Evolutionary conservation across 106 monocot species (phyloP).

Genomic region (Phalaenopsis equestris): DNA sequence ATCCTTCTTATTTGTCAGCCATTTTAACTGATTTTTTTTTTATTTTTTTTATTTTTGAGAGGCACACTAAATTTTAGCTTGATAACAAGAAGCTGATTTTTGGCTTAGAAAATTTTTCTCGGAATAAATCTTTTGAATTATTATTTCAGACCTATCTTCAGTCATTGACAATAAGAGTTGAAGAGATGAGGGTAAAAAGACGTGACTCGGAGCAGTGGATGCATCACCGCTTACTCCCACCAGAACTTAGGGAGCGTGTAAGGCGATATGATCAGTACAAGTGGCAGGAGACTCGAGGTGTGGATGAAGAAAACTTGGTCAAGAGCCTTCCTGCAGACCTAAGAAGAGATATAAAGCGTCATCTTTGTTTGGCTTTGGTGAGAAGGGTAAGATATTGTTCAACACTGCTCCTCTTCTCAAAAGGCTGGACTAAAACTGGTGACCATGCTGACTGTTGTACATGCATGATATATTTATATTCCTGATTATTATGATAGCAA

Average conservation of each 20-base stretch:
- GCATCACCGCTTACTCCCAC: conserved; percentile 89
- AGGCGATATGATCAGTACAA: conserved; percentile 92
- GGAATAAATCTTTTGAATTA: neutral
- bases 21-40: neutral
- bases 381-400: conserved; percentile 32
- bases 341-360: conserved; percentile 71
- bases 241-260: conserved; percentile 84
- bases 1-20: neutral
- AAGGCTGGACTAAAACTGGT: neutral
- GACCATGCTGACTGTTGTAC: neutral
- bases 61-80: neutral
- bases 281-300: conserved; percentile 91
- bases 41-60: neutral
- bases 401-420: neutral
- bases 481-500: neutral
- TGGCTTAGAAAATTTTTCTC: neutral
- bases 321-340: conserved; percentile 69
- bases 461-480: neutral
- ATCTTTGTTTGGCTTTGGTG: conserved; percentile 65
- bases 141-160: conserved; percentile 83
- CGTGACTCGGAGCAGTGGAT: conserved; percentile 98
- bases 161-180: conserved; percentile 66
- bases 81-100: neutral
- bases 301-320: conserved; percentile 80
- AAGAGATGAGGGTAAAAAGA: conserved; percentile 92